Percentiles rank a stretch among this genome's conserved stretches.
These are phyloP conservation scores for Lasiodiplodia hormozganensis DNA, from an alignment of 2,329 filamentous ascomycete species.

Conservation along the genomic window DNA sequence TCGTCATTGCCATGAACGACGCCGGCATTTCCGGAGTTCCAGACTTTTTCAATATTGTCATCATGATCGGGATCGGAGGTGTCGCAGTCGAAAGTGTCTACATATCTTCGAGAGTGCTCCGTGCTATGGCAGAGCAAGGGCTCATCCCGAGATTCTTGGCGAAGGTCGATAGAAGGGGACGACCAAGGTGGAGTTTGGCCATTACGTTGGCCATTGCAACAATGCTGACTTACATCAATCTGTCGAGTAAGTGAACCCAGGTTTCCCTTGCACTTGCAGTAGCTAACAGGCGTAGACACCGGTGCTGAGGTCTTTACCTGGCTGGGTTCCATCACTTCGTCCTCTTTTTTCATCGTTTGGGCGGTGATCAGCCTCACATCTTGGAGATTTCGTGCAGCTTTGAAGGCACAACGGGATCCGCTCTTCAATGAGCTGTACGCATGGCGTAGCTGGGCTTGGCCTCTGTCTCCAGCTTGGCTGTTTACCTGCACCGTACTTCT, in stretches of 20 bases:
- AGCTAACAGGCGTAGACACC: slow-evolving; percentile 13
- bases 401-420: slow-evolving; percentile 36
- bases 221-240: slow-evolving; percentile 40
- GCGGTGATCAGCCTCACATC: slow-evolving; percentile 43
- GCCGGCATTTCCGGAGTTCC: slow-evolving; percentile 40
- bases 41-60: slow-evolving; percentile 41
- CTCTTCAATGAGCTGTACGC: slow-evolving; percentile 39
- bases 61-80: slow-evolving; percentile 41
- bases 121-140: slow-evolving; percentile 39
- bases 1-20: slow-evolving; percentile 41
- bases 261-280: neutral
- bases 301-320: slow-evolving; percentile 38
- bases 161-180: slow-evolving; percentile 39
- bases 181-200: slow-evolving; percentile 58
- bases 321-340: slow-evolving; percentile 39
- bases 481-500: slow-evolving; percentile 31
- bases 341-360: slow-evolving; percentile 44
- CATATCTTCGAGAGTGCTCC: slow-evolving; percentile 42
- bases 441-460: slow-evolving; percentile 41
- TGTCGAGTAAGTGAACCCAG: neutral
- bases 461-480: slow-evolving; percentile 38
- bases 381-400: slow-evolving; percentile 41
- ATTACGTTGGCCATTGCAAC: slow-evolving; percentile 60
- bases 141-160: slow-evolving; percentile 40
- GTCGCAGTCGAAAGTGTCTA: slow-evolving; percentile 44